Evolutionary conservation across 345 rosid genomes (phyloP).

Genomic region (Arabis hirsuta): DNA sequence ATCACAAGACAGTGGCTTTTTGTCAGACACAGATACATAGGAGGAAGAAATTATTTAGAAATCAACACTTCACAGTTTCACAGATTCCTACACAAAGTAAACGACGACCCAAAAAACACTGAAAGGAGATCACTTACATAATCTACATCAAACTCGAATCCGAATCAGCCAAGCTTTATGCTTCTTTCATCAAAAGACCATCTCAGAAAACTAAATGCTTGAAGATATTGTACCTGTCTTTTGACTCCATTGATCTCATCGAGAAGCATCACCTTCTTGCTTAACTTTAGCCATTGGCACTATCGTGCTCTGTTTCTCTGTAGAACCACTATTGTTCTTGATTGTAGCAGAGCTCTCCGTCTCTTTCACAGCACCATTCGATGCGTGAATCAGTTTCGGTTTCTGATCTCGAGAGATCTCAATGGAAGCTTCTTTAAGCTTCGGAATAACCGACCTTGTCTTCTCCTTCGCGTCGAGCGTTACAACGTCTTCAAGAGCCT

Average conservation of each 20-base stretch:
- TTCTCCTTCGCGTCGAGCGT: conserved; percentile 29
- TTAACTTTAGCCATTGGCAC: conserved; percentile 29
- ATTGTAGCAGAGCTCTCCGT: conserved; percentile 13
- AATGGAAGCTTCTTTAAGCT: conserved; percentile 31
- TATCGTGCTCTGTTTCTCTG: conserved; percentile 9
- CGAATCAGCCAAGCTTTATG: neutral
- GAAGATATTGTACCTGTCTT: neutral
- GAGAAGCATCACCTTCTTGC: conserved; percentile 32
- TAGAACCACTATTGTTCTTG: conserved; percentile 23
- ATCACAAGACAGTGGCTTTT: conserved; percentile 14
- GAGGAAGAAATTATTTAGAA: neutral
- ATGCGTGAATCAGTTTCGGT: conserved; percentile 24
- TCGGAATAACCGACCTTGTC: conserved; percentile 11
- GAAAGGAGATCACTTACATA: conserved; percentile 5
- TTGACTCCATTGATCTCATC: neutral
- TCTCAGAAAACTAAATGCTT: neutral
- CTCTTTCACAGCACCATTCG: conserved; percentile 35
- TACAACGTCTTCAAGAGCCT: conserved; percentile 61
- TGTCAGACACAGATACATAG: conserved; percentile 7
- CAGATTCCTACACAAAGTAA: conserved; percentile 22
- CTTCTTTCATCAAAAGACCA: conserved; percentile 13
- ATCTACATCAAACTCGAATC: conserved; percentile 19
- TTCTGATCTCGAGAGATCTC: conserved; percentile 35
- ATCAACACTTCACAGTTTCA: conserved; percentile 29
- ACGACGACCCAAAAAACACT: neutral